A percentile compares a stretch with the other conserved stretches of the same genome.
Evolutionary conservation across 257 asterid species (phyloP).

Genomic region (Solanum dulcamara): DNA sequence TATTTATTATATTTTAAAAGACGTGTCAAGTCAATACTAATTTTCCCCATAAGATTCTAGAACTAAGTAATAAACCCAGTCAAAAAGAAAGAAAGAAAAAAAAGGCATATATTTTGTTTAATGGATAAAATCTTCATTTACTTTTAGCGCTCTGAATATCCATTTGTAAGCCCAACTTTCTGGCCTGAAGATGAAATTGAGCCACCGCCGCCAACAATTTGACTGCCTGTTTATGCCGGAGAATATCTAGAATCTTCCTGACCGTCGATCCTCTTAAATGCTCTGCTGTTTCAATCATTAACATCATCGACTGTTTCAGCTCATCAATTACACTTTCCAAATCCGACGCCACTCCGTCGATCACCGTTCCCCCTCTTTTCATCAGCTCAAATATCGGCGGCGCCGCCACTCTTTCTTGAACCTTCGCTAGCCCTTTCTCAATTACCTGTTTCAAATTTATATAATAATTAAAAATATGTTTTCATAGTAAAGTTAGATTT

Average conservation of each 20-base stretch:
- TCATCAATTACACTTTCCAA: background rate
- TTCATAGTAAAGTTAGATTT: too few species aligned
- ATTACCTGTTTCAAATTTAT: background rate
- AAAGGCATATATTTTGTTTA: too few species aligned
- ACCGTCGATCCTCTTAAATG: slow-evolving; percentile 5
- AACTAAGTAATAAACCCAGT: too few species aligned
- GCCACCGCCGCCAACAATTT: slow-evolving; percentile 5
- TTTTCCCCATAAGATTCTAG: too few species aligned
- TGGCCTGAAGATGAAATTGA: slow-evolving; percentile 12
- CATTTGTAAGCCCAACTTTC: slow-evolving; percentile 25
- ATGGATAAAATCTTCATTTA: background rate
- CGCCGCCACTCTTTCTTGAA: slow-evolving; percentile 15
- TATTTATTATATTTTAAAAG: background rate
- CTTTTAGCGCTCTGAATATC: slow-evolving; percentile 4
- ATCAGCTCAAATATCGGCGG: background rate
- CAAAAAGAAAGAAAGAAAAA: too few species aligned
- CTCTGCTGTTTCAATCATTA: slow-evolving; percentile 8
- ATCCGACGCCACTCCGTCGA: background rate
- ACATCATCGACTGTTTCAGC: background rate
- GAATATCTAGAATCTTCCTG: slow-evolving; percentile 3
- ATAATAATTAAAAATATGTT: too few species aligned
- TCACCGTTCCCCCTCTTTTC: background rate
- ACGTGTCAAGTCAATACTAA: background rate
- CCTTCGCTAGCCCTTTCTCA: slow-evolving; percentile 7
- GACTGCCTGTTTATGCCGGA: slow-evolving; percentile 4